Conservation (phyloP, 2,329 filamentous ascomycete genomes). For the Kalmusia sp. region DNA sequence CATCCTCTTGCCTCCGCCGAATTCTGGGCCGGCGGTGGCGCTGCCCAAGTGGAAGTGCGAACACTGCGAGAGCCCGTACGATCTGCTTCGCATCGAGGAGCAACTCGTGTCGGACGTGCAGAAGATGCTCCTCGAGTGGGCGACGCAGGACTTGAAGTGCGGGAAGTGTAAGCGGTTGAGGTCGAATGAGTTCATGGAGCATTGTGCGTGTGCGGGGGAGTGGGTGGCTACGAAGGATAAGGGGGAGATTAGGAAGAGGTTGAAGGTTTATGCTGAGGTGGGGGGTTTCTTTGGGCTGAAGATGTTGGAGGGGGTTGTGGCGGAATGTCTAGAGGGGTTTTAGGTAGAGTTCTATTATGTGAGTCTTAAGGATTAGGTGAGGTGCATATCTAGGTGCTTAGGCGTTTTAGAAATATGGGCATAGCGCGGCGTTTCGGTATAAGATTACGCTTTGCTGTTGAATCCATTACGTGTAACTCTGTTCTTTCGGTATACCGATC, state of each 20-base stretch:
- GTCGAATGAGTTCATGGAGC: conserved; percentile 94
- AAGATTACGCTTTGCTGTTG: no score
- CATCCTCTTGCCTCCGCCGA: conserved; percentile 69
- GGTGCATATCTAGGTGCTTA: no score
- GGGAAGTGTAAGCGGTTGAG: conserved; percentile 70
- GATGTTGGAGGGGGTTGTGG: conserved; percentile 80
- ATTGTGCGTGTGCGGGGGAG: conserved; percentile 88
- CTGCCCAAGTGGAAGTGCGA: conserved; percentile 79
- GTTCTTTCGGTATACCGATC: no score
- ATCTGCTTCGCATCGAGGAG: conserved; percentile 85
- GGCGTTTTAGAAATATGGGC: no score
- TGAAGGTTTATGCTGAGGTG: conserved; percentile 77
- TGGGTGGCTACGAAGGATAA: conserved; percentile 78
- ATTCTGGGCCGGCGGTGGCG: conserved; percentile 47
- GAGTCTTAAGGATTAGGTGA: no score
- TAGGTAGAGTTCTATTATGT: no score
- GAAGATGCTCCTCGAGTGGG: conserved; percentile 78
- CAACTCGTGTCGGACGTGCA: conserved; percentile 79
- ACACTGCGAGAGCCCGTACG: conserved; percentile 77
- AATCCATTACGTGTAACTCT: no score
- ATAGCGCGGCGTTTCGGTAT: no score
- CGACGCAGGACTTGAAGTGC: conserved; percentile 89
- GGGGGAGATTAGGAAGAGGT: conserved; percentile 67
- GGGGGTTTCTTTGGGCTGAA: conserved; percentile 79
- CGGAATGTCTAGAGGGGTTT: conserved; percentile 63